These are phyloP conservation scores for Cyberlindnera bimundalis DNA, from an alignment of 805 yeast species.

Conservation along the genomic window DNA sequence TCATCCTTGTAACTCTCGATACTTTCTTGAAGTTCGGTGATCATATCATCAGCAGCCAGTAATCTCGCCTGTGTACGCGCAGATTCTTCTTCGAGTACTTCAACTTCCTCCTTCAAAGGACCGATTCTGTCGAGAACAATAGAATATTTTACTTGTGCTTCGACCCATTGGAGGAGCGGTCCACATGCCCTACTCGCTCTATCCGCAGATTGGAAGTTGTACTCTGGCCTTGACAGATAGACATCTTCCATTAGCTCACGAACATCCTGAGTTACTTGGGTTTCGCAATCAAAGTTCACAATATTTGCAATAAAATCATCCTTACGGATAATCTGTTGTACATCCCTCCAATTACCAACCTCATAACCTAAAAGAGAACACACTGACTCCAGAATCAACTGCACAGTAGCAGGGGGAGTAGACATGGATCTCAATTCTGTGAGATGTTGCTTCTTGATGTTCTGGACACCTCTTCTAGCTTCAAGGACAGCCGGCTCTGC, in stretches of 20 bases:
- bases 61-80: constrained; percentile 62
- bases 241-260: constrained; percentile 52
- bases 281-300: constrained; percentile 65
- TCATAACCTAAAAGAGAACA: constrained; percentile 76
- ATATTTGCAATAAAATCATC: constrained; percentile 87
- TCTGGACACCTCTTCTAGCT: constrained; percentile 87
- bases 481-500: constrained; percentile 85
- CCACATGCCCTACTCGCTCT: constrained; percentile 96
- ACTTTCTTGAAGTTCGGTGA: constrained; percentile 62
- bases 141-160: constrained; percentile 82
- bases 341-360: constrained; percentile 73
- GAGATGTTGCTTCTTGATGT: constrained; percentile 87
- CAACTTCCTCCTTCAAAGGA: constrained; percentile 70
- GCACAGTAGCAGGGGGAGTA: constrained; percentile 88
- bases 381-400: constrained; percentile 81
- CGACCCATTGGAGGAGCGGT: constrained; percentile 84
- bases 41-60: constrained; percentile 78
- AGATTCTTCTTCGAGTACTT: constrained; percentile 54
- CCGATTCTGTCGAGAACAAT: constrained; percentile 64
- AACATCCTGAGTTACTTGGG: constrained; percentile 50
- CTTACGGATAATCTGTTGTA: constrained; percentile 70
- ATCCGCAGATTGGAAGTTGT: constrained; percentile 67
- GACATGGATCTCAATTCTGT: constrained; percentile 86
- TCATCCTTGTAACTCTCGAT: constrained; percentile 64
- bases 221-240: constrained; percentile 62